Evolutionary conservation across 108 stramenopile species (phyloP), one percentile per base, ranked within the genome.

Genomic region (Conticribra guillardii): DNA sequence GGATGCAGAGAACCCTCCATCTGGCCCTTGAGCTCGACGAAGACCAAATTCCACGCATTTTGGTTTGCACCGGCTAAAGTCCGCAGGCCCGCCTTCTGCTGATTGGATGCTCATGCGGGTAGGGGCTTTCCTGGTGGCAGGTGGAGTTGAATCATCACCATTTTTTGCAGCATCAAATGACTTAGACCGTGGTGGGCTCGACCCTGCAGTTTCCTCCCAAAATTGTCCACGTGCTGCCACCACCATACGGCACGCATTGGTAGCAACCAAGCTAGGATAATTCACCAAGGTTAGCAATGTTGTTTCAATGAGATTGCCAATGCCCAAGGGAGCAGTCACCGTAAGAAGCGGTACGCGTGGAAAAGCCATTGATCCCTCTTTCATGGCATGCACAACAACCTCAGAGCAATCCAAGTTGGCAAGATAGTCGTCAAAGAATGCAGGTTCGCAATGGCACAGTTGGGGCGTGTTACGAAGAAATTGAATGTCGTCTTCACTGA

Each of bases 241-340:
- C n/a, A 97, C 87, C 92, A 99, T 92, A 24, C 99, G 91, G 5
- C 95, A 90, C 1, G 99, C 98, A 54, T 99, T 98, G 16, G 99
- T 99, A 21, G 98, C 93, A 14, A 99, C 64, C 51, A 99, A 81
- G 21, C 83, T 84, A 4, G 96, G 92, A 71, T 84, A 99, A 74
- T 99, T 99, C 67, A 98, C 81, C 21, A 98, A 75, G 46, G 97
- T 98, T 18, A 99, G 80, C 18, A 99, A 54, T 1, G 98, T 95
- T 2, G 98, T 99, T 82, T 99, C 98, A 47, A 99, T 74, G 32
- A 99, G 82, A 68, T 99, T 98, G 3, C 85, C 83, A 24, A 99
- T 67, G 0, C 82, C 96, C 33, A 99, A 62, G 0, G 99, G 98
- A 16, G 93, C 99, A 45, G 87, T 82, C 4, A 98, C 51, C 11